Percentiles rank a stretch among this genome's conserved stretches.
Conservation (phyloP, 1,284 basidiomycete genomes). For the Rhodotorula sp. region DNA sequence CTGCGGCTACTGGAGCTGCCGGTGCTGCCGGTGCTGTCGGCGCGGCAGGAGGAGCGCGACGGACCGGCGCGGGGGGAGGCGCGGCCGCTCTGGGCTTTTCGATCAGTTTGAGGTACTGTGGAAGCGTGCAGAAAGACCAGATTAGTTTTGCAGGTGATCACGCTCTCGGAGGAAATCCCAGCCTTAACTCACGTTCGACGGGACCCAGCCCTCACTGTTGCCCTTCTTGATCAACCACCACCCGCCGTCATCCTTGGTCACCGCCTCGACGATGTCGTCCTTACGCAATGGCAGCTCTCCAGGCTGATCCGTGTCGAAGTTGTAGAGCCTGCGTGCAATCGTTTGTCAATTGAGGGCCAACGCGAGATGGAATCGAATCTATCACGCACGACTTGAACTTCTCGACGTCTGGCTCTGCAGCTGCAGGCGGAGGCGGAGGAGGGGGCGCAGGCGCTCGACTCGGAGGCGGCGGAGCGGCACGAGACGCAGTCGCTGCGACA, state of each 20-base stretch:
- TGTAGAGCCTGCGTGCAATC: constrained; percentile 58
- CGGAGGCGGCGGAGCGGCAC: constrained; percentile 33
- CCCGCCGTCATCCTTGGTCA: constrained; percentile 88
- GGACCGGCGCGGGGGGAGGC: constrained; percentile 64
- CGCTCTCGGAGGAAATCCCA: no score
- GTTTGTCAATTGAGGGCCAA: not conserved
- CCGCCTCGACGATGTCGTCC: constrained; percentile 85
- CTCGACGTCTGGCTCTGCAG: constrained; percentile 65
- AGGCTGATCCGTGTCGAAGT: constrained; percentile 76
- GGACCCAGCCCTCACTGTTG: constrained; percentile 86
- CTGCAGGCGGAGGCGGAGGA: constrained; percentile 54
- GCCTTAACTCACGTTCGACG: constrained; percentile 60
- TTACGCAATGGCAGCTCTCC: constrained; percentile 88
- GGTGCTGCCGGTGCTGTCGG: constrained; percentile 45
- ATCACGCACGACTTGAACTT: constrained; percentile 65
- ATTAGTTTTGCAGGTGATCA: not conserved
- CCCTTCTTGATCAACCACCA: constrained; percentile 97
- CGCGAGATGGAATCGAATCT: not conserved
- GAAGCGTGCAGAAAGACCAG: no score
- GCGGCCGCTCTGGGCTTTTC: constrained; percentile 61
- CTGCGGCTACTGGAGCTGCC: constrained; percentile 43
- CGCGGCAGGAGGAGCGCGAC: constrained; percentile 54
- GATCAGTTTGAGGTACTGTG: constrained; percentile 63
- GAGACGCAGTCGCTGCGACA: constrained; percentile 8
- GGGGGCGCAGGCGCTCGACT: constrained; percentile 46